phyloP scores from a whole-genome alignment of 345 rosid genomes.

The Melaleuca quinquenervia region DNA sequence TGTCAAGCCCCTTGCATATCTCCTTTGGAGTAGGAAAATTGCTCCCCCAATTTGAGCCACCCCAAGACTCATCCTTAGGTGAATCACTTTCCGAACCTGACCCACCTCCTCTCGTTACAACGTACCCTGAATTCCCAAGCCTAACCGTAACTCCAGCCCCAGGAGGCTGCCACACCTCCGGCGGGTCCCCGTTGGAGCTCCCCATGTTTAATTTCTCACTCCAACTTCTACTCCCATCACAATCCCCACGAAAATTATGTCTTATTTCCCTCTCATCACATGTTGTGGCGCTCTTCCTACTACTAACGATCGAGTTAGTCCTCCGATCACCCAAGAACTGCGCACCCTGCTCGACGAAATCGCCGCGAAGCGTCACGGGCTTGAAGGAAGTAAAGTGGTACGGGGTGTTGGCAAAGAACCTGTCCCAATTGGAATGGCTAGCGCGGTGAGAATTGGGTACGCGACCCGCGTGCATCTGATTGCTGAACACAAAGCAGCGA shows the following conservation, averaged over 20 bases:
- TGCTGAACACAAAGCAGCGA: constrained; percentile 25
- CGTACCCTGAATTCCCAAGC: neutral
- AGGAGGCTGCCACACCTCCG: constrained; percentile 99
- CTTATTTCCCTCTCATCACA: neutral
- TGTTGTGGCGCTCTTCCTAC: neutral
- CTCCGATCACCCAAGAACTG: constrained; percentile 23
- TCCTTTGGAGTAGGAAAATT: constrained; percentile 94
- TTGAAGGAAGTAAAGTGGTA: constrained; percentile 40
- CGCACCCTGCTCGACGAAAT: constrained; percentile 33
- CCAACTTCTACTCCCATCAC: constrained; percentile 12
- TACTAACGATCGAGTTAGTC: constrained; percentile 2
- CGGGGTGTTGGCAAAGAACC: constrained; percentile 27
- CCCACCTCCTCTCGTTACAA: constrained; percentile 2
- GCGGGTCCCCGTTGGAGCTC: constrained; percentile 79
- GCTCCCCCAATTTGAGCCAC: constrained; percentile 84
- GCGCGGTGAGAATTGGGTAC: constrained; percentile 27
- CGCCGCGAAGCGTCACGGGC: constrained; percentile 51
- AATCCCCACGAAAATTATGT: neutral
- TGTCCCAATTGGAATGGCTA: constrained; percentile 33
- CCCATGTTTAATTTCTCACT: constrained; percentile 13
- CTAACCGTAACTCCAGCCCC: constrained; percentile 65
- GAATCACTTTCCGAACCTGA: neutral
- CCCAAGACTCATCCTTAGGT: constrained; percentile 70
- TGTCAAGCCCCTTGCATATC: constrained; percentile 84
- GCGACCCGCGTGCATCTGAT: neutral